Base-by-base conservation (phyloP, 2,329 filamentous ascomycete genomes). In the Colletotrichum acutatum region DNA sequence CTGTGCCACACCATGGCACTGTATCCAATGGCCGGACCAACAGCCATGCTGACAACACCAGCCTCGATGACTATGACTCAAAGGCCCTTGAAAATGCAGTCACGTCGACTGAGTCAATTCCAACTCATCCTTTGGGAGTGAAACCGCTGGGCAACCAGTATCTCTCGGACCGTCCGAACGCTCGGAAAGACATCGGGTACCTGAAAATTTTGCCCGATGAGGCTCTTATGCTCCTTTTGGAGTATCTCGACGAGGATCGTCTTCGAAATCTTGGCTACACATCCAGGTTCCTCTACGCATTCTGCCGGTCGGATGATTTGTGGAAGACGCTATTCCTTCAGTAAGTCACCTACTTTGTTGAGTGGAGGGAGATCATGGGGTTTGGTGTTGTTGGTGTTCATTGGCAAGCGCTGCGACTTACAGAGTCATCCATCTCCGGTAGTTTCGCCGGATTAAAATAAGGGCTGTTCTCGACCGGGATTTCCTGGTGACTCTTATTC, bases 111-210 rank as follows among this genome's bases (percentile, higher is more conserved):
- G 81, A 80, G 77, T 89, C 90, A 57, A 92, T 97, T 66, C 93
- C 93, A 63, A 86, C 88, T 52, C 96, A 98, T 85, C 95, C 95
- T 49, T 86, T 98, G 59, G 93, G 93, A 37, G 88, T 98, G 75
- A 97, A 95, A 80, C 96, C 97, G 1, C 89, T 93, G 74, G 97
- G 96, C 49, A 98, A 99, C 84, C 91, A 92, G 77, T 92, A 88
- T 61, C 89, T 96, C 56, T 90, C 91, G 24, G 86, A 90, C 14
- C 86, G 86, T 2, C 86, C 86, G 68, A 94, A 94, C 83, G 89
- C 95, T 60, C 93, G 94, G 72, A 82, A 85, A 61, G 87, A 85
- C 52, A 89, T 91, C 74, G 95, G 95, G 19, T 79, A 80, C 5
- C 93, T 97, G 79, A 88, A 88, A 70, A 80, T 82, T 52, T 84